A percentile compares a stretch with the other conserved stretches of the same genome.
Conservation (phyloP, 2,329 filamentous ascomycete genomes). For the Pestalotiopsis sp. region DNA sequence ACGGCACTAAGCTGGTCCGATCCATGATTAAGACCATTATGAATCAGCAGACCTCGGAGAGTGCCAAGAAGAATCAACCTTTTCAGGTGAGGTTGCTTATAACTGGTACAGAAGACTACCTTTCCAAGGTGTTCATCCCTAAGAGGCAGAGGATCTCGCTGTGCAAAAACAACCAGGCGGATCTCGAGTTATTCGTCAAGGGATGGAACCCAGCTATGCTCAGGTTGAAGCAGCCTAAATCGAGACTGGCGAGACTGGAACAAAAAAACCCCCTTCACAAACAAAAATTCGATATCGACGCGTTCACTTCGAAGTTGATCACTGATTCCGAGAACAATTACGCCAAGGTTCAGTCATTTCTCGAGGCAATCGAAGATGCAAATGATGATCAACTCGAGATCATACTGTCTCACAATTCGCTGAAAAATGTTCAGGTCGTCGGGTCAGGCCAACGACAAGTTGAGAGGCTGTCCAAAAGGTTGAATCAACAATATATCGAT, state of each 20-base stretch:
- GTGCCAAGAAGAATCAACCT: background rate
- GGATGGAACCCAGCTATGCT: background rate
- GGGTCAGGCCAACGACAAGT: background rate
- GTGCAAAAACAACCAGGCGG: background rate
- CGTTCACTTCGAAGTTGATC: background rate
- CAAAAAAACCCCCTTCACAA: no score
- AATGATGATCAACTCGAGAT: background rate
- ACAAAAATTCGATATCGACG: background rate
- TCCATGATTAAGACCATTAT: background rate
- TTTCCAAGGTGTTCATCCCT: background rate
- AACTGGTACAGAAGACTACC: background rate
- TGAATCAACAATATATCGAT: background rate
- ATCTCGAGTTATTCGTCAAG: background rate
- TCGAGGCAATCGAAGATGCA: background rate
- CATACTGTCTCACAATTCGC: background rate
- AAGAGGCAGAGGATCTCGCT: background rate
- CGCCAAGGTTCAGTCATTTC: background rate
- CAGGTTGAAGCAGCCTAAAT: background rate
- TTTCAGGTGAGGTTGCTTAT: background rate
- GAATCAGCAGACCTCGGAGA: background rate
- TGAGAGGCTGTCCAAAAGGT: background rate
- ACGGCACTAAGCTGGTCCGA: background rate
- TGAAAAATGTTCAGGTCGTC: background rate
- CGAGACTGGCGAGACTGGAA: no score
- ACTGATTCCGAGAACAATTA: background rate